These are phyloP conservation scores for Nevesoporus exiguus DNA, from an alignment of 768 basidiomycete species.

Conservation along the genomic window DNA sequence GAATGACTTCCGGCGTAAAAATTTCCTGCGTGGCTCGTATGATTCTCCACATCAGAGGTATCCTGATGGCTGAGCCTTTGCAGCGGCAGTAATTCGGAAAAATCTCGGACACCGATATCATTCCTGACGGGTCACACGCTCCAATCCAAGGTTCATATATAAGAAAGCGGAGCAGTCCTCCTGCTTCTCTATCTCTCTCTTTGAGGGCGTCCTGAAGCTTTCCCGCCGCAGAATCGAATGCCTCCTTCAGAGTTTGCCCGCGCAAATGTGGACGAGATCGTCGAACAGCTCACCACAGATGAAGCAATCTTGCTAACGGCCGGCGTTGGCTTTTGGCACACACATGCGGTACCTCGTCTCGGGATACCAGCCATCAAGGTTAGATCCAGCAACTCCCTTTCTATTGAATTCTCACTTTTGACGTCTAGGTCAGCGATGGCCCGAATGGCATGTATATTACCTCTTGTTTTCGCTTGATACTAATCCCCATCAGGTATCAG, in stretches of 20 bases:
- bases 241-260: constrained; percentile 66
- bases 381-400: constrained; percentile 8
- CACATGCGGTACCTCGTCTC: constrained; percentile 58
- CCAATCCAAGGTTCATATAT: constrained; percentile 4
- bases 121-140: constrained; percentile 18
- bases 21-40: no score
- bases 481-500: constrained; percentile 39
- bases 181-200: constrained; percentile 8
- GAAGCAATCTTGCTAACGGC: constrained; percentile 72
- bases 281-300: constrained; percentile 66
- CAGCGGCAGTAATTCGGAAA: constrained; percentile 3
- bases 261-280: constrained; percentile 55
- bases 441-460: constrained; percentile 55
- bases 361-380: constrained; percentile 72
- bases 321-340: constrained; percentile 79
- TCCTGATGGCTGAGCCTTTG: not conserved
- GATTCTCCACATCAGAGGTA: not conserved
- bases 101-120: constrained; percentile 9
- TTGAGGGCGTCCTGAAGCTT: not conserved
- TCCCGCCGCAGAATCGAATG: constrained; percentile 37
- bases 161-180: not conserved
- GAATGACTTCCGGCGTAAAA: not conserved
- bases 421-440: constrained; percentile 64
- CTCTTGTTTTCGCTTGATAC: not conserved
- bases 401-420: not conserved